These are phyloP conservation scores for Aureobasidium musti DNA, from an alignment of 2,329 filamentous ascomycete species.

Conservation along the genomic window DNA sequence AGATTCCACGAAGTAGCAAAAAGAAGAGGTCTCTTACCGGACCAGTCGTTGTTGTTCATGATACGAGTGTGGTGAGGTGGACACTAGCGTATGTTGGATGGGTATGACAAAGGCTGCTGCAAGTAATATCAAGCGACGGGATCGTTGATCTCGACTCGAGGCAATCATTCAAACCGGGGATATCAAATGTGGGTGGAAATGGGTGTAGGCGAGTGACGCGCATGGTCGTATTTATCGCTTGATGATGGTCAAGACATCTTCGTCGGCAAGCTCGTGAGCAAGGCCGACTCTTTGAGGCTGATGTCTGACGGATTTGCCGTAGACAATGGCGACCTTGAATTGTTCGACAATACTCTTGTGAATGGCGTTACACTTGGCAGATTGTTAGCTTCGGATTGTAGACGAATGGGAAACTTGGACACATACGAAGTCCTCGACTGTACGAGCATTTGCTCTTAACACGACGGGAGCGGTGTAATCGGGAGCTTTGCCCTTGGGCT, in stretches of 20 bases:
- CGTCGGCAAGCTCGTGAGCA: slow-evolving; percentile 86
- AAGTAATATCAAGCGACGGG: slow-evolving; percentile 11
- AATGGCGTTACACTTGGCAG: slow-evolving; percentile 83
- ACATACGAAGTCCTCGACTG: slow-evolving; percentile 95
- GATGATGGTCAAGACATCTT: slow-evolving; percentile 67
- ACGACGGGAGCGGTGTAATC: slow-evolving; percentile 94
- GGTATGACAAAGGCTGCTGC: slow-evolving; percentile 27
- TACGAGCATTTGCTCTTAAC: slow-evolving; percentile 76
- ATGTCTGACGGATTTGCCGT: slow-evolving; percentile 97
- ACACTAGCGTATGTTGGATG: slow-evolving; percentile 24
- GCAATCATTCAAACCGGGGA: slow-evolving; percentile 22
- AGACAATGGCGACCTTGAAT: slow-evolving; percentile 94
- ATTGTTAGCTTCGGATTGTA: slow-evolving; percentile 41
- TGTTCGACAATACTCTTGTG: slow-evolving; percentile 95
- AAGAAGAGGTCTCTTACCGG: slow-evolving; percentile 26
- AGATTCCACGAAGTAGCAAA: neutral
- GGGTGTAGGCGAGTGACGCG: slow-evolving; percentile 1
- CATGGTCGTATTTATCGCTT: slow-evolving; percentile 41
- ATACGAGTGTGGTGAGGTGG: slow-evolving; percentile 20
- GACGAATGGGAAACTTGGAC: slow-evolving; percentile 24
- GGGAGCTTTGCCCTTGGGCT: slow-evolving; percentile 91
- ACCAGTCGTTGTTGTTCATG: slow-evolving; percentile 27
- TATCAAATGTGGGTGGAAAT: slow-evolving; percentile 2
- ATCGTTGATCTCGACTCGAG: slow-evolving; percentile 27
- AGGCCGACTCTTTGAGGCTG: slow-evolving; percentile 95